Evolutionary conservation across 75 land plant species (phyloP).

Genomic region (Picea glauca): DNA sequence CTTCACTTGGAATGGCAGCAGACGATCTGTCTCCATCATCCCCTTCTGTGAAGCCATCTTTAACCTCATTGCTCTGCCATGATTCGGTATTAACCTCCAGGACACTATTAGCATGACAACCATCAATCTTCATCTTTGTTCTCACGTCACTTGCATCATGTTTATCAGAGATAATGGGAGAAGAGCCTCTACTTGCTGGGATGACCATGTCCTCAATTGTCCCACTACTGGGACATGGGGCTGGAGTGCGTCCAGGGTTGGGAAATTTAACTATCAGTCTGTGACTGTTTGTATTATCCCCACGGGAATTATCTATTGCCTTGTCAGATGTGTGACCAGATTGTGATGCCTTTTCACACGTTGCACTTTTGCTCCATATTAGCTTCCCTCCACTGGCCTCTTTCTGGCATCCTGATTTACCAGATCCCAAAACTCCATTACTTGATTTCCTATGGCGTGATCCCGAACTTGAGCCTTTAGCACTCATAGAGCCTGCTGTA

Average conservation of each 20-base stretch:
- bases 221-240: constrained; percentile 46
- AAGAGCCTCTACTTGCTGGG: constrained; percentile 51
- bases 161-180: constrained; percentile 61
- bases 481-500: constrained; percentile 44
- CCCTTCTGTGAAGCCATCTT: constrained; percentile 27
- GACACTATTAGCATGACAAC: constrained; percentile 12
- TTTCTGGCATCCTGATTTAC: constrained; percentile 45
- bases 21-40: constrained; percentile 45
- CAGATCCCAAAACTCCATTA: constrained; percentile 34
- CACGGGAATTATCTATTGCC: constrained; percentile 22
- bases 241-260: constrained; percentile 80
- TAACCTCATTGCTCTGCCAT: constrained; percentile 49
- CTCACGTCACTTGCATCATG: constrained; percentile 40
- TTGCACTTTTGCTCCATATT: constrained; percentile 22
- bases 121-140: constrained; percentile 25
- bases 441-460: constrained; percentile 40
- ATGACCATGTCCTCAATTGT: constrained; percentile 49
- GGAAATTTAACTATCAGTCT: constrained; percentile 90
- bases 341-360: constrained; percentile 35
- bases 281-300: constrained; percentile 48
- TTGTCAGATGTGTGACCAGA: constrained; percentile 30
- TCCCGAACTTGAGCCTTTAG: constrained; percentile 27
- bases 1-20: constrained; percentile 32
- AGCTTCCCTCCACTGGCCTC: constrained; percentile 41
- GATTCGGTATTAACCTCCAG: constrained; percentile 36